These are phyloP conservation scores for Dalechampia spathulata DNA, from an alignment of 441 rosid genomes.

Conservation along the genomic window DNA sequence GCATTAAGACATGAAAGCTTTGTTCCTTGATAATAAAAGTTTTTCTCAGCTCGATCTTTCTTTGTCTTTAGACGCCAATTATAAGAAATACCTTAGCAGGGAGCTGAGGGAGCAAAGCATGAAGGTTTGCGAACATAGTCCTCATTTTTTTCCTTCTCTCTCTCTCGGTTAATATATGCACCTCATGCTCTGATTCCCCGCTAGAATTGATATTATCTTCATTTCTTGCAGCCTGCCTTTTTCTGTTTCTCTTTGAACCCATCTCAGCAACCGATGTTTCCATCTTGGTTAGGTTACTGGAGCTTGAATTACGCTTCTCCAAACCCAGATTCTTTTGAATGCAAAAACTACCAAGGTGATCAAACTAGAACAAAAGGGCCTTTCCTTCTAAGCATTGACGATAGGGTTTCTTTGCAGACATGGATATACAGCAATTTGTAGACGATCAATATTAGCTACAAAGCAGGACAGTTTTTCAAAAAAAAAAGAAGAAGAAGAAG, in stretches of 20 bases:
- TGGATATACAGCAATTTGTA: too few species aligned
- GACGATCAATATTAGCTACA: too few species aligned
- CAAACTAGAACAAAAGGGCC: constrained; percentile 4
- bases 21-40: too few species aligned
- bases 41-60: too few species aligned
- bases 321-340: neutral
- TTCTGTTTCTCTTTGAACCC: constrained; percentile 23
- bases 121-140: constrained; percentile 49
- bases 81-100: constrained; percentile 33
- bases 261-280: constrained; percentile 10
- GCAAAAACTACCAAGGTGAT: neutral
- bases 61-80: too few species aligned
- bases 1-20: too few species aligned
- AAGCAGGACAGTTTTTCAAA: too few species aligned
- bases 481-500: too few species aligned
- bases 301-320: constrained; percentile 9
- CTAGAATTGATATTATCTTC: constrained; percentile 4
- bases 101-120: constrained; percentile 51
- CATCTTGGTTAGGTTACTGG: neutral
- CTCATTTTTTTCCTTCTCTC: constrained; percentile 67
- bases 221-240: constrained; percentile 5
- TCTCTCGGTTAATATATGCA: constrained; percentile 55
- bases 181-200: constrained; percentile 36
- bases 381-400: neutral
- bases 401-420: neutral